Evolutionary conservation across 2,329 filamentous ascomycete genomes (phyloP).

Genomic region (Fusarium tanahbumbuense): DNA sequence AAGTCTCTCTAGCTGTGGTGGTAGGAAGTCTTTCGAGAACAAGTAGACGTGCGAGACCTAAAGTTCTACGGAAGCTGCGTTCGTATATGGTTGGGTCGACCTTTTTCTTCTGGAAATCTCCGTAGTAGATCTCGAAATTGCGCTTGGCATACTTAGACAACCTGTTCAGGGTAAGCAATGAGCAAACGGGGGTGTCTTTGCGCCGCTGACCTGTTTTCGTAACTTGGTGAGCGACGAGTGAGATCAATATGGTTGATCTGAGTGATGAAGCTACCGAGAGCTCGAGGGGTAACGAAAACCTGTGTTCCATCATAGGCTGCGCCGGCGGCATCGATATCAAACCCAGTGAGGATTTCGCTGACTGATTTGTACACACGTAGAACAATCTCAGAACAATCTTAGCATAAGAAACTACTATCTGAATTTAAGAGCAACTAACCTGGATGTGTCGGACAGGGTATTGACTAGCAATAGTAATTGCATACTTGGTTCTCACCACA

Average conservation of each 20-base stretch:
- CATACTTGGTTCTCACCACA: constrained; percentile 86
- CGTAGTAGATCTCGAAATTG: constrained; percentile 87
- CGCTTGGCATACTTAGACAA: constrained; percentile 87
- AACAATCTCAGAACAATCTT: constrained; percentile 70
- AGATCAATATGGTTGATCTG: constrained; percentile 86
- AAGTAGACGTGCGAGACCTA: constrained; percentile 81
- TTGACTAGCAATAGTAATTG: constrained; percentile 85
- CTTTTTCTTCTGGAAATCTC: constrained; percentile 76
- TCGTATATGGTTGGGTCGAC: constrained; percentile 91
- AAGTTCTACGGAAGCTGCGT: constrained; percentile 78
- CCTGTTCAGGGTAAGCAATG: neutral
- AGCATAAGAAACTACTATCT: neutral
- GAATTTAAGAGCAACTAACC: constrained; percentile 47
- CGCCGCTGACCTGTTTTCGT: constrained; percentile 74
- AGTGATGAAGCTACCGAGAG: constrained; percentile 81
- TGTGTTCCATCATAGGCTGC: constrained; percentile 84
- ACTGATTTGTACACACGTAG: constrained; percentile 86
- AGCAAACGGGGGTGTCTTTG: neutral
- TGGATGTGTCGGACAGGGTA: constrained; percentile 86
- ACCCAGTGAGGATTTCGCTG: constrained; percentile 86
- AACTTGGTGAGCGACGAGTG: constrained; percentile 82
- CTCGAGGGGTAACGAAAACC: constrained; percentile 82
- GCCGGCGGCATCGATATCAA: constrained; percentile 88
- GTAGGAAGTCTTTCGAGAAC: constrained; percentile 84
- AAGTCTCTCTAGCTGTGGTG: constrained; percentile 73